Evolutionary conservation across 305 asterid species (phyloP).

Genomic region (Lippia alba): DNA sequence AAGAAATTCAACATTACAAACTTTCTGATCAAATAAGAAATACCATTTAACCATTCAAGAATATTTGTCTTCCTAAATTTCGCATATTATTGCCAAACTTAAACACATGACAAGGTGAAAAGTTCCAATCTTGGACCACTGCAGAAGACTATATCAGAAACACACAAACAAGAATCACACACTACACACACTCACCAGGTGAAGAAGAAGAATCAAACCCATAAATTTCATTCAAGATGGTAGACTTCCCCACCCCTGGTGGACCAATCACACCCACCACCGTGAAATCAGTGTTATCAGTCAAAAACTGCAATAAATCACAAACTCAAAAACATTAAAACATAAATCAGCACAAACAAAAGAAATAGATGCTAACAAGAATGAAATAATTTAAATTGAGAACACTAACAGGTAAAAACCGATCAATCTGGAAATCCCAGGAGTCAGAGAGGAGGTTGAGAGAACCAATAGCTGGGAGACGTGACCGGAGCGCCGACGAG

Average conservation of each 20-base stretch:
- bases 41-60: neutral
- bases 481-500: slow-evolving; percentile 74
- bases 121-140: slow-evolving; percentile 5
- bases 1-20: neutral
- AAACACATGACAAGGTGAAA: neutral
- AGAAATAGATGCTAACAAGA: neutral
- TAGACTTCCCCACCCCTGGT: slow-evolving; percentile 89
- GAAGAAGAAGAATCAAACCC: slow-evolving; percentile 86
- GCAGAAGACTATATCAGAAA: neutral
- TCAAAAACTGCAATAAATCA: slow-evolving; percentile 70
- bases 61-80: neutral
- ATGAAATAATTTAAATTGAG: slow-evolving; percentile 21
- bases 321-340: slow-evolving; percentile 5
- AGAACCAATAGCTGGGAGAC: slow-evolving; percentile 77
- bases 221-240: slow-evolving; percentile 89
- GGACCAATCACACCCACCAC: slow-evolving; percentile 97
- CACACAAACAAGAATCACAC: neutral
- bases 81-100: neutral
- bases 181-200: slow-evolving; percentile 55
- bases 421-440: slow-evolving; percentile 83
- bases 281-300: slow-evolving; percentile 90
- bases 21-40: slow-evolving; percentile 6
- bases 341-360: slow-evolving; percentile 11
- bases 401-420: slow-evolving; percentile 74
- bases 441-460: slow-evolving; percentile 88